phyloP scores from a whole-genome alignment of 805 yeast genomes.

The Vanderwaltozyma tropicalis region DNA sequence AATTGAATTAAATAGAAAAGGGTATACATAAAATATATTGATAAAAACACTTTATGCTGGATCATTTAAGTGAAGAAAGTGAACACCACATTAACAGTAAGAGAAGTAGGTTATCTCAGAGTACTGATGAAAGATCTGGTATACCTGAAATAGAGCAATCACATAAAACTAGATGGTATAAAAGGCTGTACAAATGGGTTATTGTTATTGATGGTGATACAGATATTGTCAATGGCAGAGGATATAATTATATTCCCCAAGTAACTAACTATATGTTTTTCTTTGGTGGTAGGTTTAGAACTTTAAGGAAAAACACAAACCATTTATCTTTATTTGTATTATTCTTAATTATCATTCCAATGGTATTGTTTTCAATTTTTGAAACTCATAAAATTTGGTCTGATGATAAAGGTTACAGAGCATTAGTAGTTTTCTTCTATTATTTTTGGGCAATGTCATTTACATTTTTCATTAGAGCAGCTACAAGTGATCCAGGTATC shows the following conservation, averaged over 20 bases:
- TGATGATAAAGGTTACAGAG: conserved; percentile 12
- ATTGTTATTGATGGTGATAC: conserved; percentile 17
- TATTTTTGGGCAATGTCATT: conserved; percentile 49
- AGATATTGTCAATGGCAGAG: conserved; percentile 8
- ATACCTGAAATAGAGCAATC: no score
- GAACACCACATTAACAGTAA: no score
- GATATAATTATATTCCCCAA: conserved; percentile 15
- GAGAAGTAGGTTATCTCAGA: not conserved
- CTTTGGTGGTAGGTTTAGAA: conserved; percentile 55
- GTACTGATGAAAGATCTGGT: not conserved
- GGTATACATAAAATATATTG: no score
- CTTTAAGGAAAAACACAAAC: conserved; percentile 29
- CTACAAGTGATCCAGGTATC: conserved; percentile 60
- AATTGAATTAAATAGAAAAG: no score
- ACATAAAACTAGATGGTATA: not conserved
- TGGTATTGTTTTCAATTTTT: conserved; percentile 44
- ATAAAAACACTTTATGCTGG: no score
- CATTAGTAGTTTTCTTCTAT: conserved; percentile 40
- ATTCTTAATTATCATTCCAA: conserved; percentile 32
- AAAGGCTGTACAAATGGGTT: conserved; percentile 12
- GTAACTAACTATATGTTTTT: conserved; percentile 38
- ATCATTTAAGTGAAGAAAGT: no score
- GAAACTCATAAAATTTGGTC: conserved; percentile 28
- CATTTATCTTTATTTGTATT: conserved; percentile 35
- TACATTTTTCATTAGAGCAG: conserved; percentile 40